phyloP scores from a whole-genome alignment of 2,329 filamentous ascomycete genomes.

The Alternaria consortialis region DNA sequence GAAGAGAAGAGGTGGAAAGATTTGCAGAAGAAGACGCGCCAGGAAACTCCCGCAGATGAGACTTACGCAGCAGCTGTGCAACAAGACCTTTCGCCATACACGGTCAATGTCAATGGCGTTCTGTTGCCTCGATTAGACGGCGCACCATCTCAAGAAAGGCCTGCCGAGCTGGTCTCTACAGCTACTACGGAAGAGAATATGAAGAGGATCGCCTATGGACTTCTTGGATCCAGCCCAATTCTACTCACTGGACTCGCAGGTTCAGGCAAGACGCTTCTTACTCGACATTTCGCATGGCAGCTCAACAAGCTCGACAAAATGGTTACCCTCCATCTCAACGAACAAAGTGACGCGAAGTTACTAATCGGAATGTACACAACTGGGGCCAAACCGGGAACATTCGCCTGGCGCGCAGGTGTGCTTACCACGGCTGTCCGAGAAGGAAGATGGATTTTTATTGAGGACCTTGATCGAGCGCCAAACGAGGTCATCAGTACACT shows the following conservation, averaged over 20 bases:
- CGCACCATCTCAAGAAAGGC: conserved; percentile 35
- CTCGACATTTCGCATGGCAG: conserved; percentile 81
- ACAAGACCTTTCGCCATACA: conserved; percentile 41
- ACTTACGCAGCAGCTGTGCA: conserved; percentile 10
- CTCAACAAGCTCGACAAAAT: conserved; percentile 82
- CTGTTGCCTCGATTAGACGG: conserved; percentile 51
- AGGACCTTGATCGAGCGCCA: conserved; percentile 93
- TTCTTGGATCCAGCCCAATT: conserved; percentile 75
- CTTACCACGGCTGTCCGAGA: conserved; percentile 93
- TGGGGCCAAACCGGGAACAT: conserved; percentile 85
- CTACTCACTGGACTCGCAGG: conserved; percentile 85
- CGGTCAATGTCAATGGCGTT: conserved; percentile 48
- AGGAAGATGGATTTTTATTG: conserved; percentile 95
- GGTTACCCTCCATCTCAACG: conserved; percentile 95
- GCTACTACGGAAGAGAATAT: conserved; percentile 78
- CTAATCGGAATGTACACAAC: conserved; percentile 94
- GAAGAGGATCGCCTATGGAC: conserved; percentile 69
- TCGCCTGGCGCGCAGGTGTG: conserved; percentile 90
- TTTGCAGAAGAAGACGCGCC: conserved; percentile 23
- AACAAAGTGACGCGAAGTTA: conserved; percentile 97
- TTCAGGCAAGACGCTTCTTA: conserved; percentile 87
- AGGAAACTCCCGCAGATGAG: conserved; percentile 5
- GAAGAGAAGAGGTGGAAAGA: conserved; percentile 65
- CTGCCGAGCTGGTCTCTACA: conserved; percentile 65
- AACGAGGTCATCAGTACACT: conserved; percentile 94